Conservation (phyloP, 306 rosid species). For the Begonia loranthoides region DNA sequence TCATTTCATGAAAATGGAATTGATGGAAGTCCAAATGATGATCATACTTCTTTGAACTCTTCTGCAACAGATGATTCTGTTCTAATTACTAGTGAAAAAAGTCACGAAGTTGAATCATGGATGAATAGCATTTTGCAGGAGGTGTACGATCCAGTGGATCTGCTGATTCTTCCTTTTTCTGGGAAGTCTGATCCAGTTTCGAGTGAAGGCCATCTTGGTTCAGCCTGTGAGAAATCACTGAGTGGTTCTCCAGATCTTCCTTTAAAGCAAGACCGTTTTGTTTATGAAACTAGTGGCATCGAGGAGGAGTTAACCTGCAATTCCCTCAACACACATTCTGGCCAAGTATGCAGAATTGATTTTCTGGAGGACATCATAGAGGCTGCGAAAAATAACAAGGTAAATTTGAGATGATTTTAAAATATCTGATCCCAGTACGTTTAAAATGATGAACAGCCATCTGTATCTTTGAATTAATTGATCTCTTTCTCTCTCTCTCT, state of each 20-base stretch:
- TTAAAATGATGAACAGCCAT: not conserved
- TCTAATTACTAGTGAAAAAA: slow-evolving; percentile 2
- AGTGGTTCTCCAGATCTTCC: slow-evolving; percentile 12
- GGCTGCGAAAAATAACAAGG: slow-evolving; percentile 72
- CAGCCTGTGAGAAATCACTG: slow-evolving; percentile 11
- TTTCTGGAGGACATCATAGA: slow-evolving; percentile 62
- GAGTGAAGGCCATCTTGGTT: slow-evolving; percentile 11
- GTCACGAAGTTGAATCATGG: slow-evolving; percentile 10
- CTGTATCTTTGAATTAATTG: not conserved
- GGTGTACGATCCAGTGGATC: slow-evolving; percentile 15
- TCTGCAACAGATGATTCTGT: slow-evolving; percentile 6
- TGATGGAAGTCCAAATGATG: slow-evolving; percentile 3
- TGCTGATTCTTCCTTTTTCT: slow-evolving; percentile 8
- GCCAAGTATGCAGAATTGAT: slow-evolving; percentile 34
- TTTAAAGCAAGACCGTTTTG: slow-evolving; percentile 12
- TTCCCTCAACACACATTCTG: slow-evolving; percentile 18
- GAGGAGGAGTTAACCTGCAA: slow-evolving; percentile 21
- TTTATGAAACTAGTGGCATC: slow-evolving; percentile 5
- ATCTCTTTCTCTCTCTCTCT: not conserved
- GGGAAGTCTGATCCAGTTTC: slow-evolving; percentile 11
- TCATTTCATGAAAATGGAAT: slow-evolving; percentile 7
- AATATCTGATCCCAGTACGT: not conserved
- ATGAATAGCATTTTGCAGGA: slow-evolving; percentile 9
- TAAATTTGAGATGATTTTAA: slow-evolving; percentile 7
- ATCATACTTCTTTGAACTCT: not conserved